phyloP scores from a whole-genome alignment of 495 filamentous ascomycete species.

The Hypoxylon lienhwacheense region DNA sequence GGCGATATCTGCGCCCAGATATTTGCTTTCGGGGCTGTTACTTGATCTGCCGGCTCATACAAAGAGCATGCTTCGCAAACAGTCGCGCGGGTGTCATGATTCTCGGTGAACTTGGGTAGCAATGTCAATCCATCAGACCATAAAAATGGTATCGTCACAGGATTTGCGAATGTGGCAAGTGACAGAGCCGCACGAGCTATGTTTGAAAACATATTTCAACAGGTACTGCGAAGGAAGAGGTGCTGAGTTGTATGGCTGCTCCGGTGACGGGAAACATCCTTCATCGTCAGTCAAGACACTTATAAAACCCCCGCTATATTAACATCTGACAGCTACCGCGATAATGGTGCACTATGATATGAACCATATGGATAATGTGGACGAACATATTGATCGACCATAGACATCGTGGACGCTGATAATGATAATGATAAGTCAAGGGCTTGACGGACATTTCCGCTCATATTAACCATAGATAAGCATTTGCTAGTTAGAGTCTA shows the following conservation, averaged over 20 bases:
- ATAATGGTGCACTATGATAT: no score
- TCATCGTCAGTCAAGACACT: no score
- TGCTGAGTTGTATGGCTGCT: no score
- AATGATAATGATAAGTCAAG: neutral
- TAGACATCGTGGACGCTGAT: neutral
- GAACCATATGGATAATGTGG: neutral
- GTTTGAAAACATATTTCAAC: constrained; percentile 1
- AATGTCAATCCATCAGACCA: constrained; percentile 7
- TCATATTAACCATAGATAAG: neutral
- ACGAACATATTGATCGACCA: neutral
- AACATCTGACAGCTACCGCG: no score
- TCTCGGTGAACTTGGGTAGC: constrained; percentile 3
- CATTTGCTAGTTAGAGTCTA: neutral
- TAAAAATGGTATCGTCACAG: constrained; percentile 1
- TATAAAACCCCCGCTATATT: no score
- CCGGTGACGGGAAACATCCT: no score
- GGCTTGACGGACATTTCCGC: neutral
- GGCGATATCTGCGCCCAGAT: constrained; percentile 38
- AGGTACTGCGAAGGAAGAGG: neutral
- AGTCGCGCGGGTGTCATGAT: neutral
- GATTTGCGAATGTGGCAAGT: neutral
- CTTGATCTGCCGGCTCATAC: constrained; percentile 15
- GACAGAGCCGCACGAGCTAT: neutral
- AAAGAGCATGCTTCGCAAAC: constrained; percentile 17
- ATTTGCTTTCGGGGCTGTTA: constrained; percentile 35